phyloP scores from a whole-genome alignment of 1,139 yeast genomes.

The Pichia sp. region DNA sequence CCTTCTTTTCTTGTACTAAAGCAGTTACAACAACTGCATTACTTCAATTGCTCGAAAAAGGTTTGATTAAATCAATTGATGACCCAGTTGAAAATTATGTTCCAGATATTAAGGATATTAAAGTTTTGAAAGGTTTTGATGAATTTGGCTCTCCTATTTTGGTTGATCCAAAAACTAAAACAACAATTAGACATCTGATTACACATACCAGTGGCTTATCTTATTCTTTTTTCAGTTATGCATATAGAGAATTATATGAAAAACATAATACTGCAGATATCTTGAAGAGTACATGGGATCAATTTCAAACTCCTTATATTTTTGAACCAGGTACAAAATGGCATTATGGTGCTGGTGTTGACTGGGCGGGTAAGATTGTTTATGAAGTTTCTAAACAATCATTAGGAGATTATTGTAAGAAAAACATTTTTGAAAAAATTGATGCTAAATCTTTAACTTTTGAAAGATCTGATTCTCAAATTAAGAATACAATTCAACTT shows the following conservation, averaged over 20 bases:
- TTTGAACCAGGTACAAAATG: constrained; percentile 14
- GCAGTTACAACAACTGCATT: constrained; percentile 13
- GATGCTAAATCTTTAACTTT: constrained; percentile 10
- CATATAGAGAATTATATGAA: constrained; percentile 4
- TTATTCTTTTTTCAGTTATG: constrained; percentile 9
- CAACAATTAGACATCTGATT: constrained; percentile 10
- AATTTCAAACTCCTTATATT: constrained; percentile 9
- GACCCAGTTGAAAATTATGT: constrained; percentile 12
- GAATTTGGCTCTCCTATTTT: constrained; percentile 4
- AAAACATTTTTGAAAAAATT: constrained; percentile 7
- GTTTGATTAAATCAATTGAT: constrained; percentile 10
- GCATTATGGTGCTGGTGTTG: constrained; percentile 11
- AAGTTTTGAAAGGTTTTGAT: constrained; percentile 3
- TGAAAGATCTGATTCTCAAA: neutral
- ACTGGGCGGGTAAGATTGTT: constrained; percentile 12
- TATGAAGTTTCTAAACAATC: constrained; percentile 6
- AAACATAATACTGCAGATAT: constrained; percentile 2
- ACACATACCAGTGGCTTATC: constrained; percentile 13
- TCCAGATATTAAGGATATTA: constrained; percentile 3
- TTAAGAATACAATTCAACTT: neutral
- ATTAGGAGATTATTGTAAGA: constrained; percentile 9
- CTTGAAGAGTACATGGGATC: constrained; percentile 7
- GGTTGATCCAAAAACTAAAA: neutral
- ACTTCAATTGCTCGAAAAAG: constrained; percentile 6
- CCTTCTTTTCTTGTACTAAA: constrained; percentile 12